Evolutionary conservation across 2,329 filamentous ascomycete genomes (phyloP), one percentile per base, ranked within the genome.

Genomic region (Sporothrix phasma): DNA sequence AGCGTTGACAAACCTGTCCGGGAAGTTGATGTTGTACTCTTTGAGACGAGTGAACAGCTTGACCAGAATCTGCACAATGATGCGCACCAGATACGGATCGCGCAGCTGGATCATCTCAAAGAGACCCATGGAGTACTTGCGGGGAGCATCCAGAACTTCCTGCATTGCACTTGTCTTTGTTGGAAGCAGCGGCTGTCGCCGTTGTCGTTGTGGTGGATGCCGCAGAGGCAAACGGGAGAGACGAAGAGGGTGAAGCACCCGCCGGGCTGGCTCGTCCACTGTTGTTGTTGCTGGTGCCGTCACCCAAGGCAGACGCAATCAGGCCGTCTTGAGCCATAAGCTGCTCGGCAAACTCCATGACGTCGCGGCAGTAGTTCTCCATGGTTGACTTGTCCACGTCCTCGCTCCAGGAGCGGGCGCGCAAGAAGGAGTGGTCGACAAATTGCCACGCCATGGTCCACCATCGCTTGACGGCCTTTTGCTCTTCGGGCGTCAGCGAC

Each of bases 361-460:
- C 89, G 72, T 96, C 91, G 68, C 94, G 87, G 72, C 92, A 97
- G 71, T 97, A 97, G 64, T 96, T 87, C 70, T 92, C 88, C 90
- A 99, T 92, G 62, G 84, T 80, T 22, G 80, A 76, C 72, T 91
- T 94, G 60, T 93, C 87, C 2, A 67, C 66, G 3, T 82, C 82
- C 15, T 84, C 78, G 68, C 90, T 91, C 94, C 94, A 99, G 11
- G 79, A 78, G 72, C 96, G 92, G 3, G 92, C 95, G 66, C 88
- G 86, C 47, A 85, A 80, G 71, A 97, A 97, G 17, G 93, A 89
- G 64, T 88, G 87, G 47, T 87, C 88, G 49, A 97, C 80, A 53
- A 86, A 87, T 64, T 84, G 82, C 95, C 95, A 99, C 69, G 92
- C 84, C 64, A 85, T 84, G 66, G 85, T 83, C 95, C 95, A 99